These are phyloP conservation scores for Barnettozyma wickerhamii DNA, from an alignment of 805 yeast genomes.

Conservation along the genomic window DNA sequence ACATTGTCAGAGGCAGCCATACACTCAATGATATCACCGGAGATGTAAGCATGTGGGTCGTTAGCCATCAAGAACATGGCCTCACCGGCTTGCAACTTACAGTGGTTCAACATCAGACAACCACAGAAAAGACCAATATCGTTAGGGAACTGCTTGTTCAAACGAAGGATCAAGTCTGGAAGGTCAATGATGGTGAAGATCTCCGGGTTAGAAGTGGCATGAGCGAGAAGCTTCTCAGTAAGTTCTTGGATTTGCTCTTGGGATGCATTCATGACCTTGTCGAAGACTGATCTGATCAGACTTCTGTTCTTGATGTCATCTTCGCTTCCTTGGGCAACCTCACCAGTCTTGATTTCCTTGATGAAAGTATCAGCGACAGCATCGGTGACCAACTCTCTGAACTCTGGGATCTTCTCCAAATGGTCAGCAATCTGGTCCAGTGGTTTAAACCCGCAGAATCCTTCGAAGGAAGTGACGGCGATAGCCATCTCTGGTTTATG, in stretches of 20 bases:
- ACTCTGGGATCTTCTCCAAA: slow-evolving; percentile 72
- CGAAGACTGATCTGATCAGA: slow-evolving; percentile 71
- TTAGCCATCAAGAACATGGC: slow-evolving; percentile 96
- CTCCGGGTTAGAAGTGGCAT: slow-evolving; percentile 57
- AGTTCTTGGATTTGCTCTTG: slow-evolving; percentile 50
- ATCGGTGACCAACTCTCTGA: slow-evolving; percentile 63
- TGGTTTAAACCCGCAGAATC: slow-evolving; percentile 97
- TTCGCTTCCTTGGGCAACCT: slow-evolving; percentile 33
- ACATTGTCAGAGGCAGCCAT: slow-evolving; percentile 99
- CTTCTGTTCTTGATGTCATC: slow-evolving; percentile 57
- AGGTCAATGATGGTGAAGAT: slow-evolving; percentile 49
- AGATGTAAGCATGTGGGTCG: slow-evolving; percentile 97
- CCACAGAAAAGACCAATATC: slow-evolving; percentile 98
- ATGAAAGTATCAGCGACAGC: slow-evolving; percentile 53
- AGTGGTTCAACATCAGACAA: slow-evolving; percentile 86
- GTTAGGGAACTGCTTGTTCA: slow-evolving; percentile 84
- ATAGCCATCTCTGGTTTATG: slow-evolving; percentile 99
- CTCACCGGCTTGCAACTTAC: slow-evolving; percentile 78
- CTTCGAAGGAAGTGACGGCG: slow-evolving; percentile 94
- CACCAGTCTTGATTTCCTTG: slow-evolving; percentile 32
- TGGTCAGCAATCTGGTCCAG: slow-evolving; percentile 68
- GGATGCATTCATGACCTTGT: slow-evolving; percentile 79
- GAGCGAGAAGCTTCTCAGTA: slow-evolving; percentile 61
- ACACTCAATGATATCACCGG: slow-evolving; percentile 97
- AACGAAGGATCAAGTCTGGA: slow-evolving; percentile 69